These are phyloP conservation scores for Zymoseptoria brevis DNA, from an alignment of 2,329 filamentous ascomycete genomes.

Conservation along the genomic window DNA sequence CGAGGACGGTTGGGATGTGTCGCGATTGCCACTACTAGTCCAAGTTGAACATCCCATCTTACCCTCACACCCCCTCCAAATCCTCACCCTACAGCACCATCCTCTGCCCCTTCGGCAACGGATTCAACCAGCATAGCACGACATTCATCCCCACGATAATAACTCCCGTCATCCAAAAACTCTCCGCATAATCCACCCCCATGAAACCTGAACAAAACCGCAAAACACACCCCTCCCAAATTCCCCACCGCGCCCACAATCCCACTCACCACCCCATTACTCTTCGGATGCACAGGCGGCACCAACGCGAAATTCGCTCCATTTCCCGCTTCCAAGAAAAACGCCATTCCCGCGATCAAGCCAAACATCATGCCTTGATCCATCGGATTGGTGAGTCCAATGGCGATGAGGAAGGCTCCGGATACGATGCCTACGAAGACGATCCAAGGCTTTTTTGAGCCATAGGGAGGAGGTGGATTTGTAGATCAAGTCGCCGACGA, in stretches of 20 bases:
- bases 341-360: slow-evolving; percentile 64
- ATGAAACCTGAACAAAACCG: slow-evolving; percentile 70
- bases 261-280: slow-evolving; percentile 72
- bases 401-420: slow-evolving; percentile 52
- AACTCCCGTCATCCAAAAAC: slow-evolving; percentile 74
- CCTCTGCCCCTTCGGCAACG: slow-evolving; percentile 52
- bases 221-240: slow-evolving; percentile 74
- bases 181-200: slow-evolving; percentile 58
- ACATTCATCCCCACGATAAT: slow-evolving; percentile 63
- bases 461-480: slow-evolving; percentile 45
- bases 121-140: slow-evolving; percentile 54
- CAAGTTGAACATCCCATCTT: no score
- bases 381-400: slow-evolving; percentile 55
- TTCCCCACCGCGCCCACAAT: slow-evolving; percentile 73
- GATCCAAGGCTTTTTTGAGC: slow-evolving; percentile 57
- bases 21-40: no score
- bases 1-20: no score
- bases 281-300: slow-evolving; percentile 73
- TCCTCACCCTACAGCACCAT: slow-evolving; percentile 46
- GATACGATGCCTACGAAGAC: slow-evolving; percentile 48
- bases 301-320: slow-evolving; percentile 80
- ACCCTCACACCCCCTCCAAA: slow-evolving; percentile 39
- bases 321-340: slow-evolving; percentile 79
- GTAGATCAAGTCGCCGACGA: slow-evolving; percentile 51
- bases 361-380: slow-evolving; percentile 61